Evolutionary conservation across 257 asterid genomes (phyloP), one percentile per base, ranked within the genome.

Genomic region (Orobanche coerulescens): DNA sequence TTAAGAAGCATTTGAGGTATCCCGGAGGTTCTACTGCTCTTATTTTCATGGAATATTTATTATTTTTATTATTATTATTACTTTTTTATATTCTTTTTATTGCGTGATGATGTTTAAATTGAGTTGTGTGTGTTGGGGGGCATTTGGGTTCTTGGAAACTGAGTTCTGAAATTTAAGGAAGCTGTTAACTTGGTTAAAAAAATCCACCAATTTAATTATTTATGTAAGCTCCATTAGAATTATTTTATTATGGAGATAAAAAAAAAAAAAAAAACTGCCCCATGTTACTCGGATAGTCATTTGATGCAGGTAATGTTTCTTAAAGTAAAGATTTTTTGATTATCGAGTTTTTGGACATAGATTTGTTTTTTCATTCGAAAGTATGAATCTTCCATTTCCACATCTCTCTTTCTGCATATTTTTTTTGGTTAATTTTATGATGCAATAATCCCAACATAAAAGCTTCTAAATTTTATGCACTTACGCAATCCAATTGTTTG

Each of bases 1-100:
- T 50, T n/a, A 3, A 65, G 56, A 44, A 69, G 73, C 56, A 33
- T 56, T 50, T 62, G 64, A 66, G 73, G 72, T 71, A 68, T 48
- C 44, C 30, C 20, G 14, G 46, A 28, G 50, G 34, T 20, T 56
- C 48, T 63, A 24, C n/a, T 53, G 52, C 65, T 59, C 1, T 56
- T 44, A 5, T 13, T 46, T 53, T 54, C 1, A 31, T 59, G 18
- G 46, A 61, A 30, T 24, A 18, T 61, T 61, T 20, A 28, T 58
- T 44, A 3, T 36, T 67, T 43, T 0, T 18, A 31, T 55, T 20
- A 28, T 58, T 44, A 3, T 36, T 67, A 34, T 0, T 18, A 31
- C 48, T 66, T 14, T 18, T 36, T 42, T 28, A 23, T 26, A 19
- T 48, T 24, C 10, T 20, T 36, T 71, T 43, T 0, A 23, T 30